A percentile compares a stretch with the other conserved stretches of the same genome.
Conservation (phyloP, 345 rosid genomes). For the Euphorbia tirucalli region DNA sequence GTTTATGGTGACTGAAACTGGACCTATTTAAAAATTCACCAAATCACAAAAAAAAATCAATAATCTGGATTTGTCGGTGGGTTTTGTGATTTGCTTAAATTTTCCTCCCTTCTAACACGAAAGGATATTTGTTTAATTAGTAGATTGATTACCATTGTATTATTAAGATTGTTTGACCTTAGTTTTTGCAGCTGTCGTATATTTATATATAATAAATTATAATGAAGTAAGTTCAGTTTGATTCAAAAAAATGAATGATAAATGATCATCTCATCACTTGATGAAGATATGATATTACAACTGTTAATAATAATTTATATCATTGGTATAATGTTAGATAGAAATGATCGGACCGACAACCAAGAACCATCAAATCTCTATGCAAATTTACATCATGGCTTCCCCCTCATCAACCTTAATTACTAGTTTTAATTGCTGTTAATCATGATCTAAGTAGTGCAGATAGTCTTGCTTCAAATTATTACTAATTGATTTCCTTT, state of each 20-base stretch:
- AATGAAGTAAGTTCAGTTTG: neutral
- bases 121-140: neutral
- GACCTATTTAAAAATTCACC: too few relatives aligned
- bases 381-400: too few relatives aligned
- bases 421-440: neutral
- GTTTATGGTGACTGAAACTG: too few relatives aligned
- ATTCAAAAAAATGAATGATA: too few relatives aligned
- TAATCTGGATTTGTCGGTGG: slow-evolving; percentile 17
- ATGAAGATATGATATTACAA: neutral
- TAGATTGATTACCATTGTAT: too few relatives aligned
- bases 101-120: neutral
- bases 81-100: neutral
- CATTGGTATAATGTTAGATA: too few relatives aligned
- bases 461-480: neutral
- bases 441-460: neutral
- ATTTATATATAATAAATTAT: too few relatives aligned
- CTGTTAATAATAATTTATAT: neutral
- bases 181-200: neutral
- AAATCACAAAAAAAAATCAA: neutral
- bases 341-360: neutral
- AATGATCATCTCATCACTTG: too few relatives aligned
- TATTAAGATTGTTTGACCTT: neutral
- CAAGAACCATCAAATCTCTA: neutral
- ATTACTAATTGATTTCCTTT: neutral
- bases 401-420: neutral